A percentile compares a stretch with the other conserved stretches of the same genome.
Conservation (phyloP, 139 green algal species). For the Haematococcus lacustris region DNA sequence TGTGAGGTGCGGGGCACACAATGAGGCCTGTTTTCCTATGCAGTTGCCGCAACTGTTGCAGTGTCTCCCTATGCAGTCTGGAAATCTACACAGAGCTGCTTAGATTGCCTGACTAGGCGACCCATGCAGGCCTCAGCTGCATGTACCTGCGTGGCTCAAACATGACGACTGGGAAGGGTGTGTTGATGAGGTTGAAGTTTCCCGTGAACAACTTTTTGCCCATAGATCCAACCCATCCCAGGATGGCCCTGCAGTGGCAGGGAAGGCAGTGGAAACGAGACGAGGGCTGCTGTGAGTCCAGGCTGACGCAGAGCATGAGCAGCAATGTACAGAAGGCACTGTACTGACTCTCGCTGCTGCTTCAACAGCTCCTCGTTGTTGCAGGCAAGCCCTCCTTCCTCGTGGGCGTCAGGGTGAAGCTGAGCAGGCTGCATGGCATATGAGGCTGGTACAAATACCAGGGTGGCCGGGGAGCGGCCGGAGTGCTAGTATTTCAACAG, state of each 20-base stretch:
- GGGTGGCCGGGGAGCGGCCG: too few species aligned
- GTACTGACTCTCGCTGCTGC: slow-evolving; percentile 13
- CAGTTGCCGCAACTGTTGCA: too few species aligned
- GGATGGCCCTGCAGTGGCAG: slow-evolving; percentile 42
- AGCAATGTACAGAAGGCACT: neutral
- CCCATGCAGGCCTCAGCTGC: too few species aligned
- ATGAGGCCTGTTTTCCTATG: too few species aligned
- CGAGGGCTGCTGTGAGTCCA: neutral
- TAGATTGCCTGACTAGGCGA: too few species aligned
- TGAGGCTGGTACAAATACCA: too few species aligned
- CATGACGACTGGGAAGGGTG: slow-evolving; percentile 72
- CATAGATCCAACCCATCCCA: slow-evolving; percentile 62
- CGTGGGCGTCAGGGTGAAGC: slow-evolving; percentile 15
- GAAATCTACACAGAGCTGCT: too few species aligned
- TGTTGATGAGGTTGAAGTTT: slow-evolving; percentile 77
- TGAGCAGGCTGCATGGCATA: neutral
- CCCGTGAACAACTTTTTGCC: slow-evolving; percentile 61
- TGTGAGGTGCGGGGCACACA: too few species aligned
- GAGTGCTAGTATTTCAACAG: too few species aligned
- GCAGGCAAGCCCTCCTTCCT: slow-evolving; percentile 13
- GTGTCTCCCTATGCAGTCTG: too few species aligned
- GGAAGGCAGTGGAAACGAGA: neutral
- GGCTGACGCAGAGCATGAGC: too few species aligned
- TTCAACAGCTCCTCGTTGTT: slow-evolving; percentile 16
- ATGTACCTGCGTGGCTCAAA: slow-evolving; percentile 82